Evolutionary conservation across 2,329 filamentous ascomycete species (phyloP).

Genomic region (Aaosphaeria pasadenensis): DNA sequence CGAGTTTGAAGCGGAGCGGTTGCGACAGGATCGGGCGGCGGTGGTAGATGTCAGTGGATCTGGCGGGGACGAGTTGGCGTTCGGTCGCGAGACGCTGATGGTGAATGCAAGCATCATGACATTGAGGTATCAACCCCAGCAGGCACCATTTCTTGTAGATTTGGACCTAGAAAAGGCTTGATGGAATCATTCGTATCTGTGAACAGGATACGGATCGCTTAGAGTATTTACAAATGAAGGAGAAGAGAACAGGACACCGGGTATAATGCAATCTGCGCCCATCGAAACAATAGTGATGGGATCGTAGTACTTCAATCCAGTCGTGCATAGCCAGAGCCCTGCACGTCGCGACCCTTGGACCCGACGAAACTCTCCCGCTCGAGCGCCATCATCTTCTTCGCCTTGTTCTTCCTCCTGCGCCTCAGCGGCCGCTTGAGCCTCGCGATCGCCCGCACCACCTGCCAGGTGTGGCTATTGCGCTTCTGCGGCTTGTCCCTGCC

Average conservation of each 20-base stretch:
- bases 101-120: constrained; percentile 59
- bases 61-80: constrained; percentile 37
- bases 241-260: too few relatives aligned
- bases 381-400: not conserved
- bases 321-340: not conserved
- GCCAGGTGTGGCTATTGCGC: not conserved
- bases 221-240: too few relatives aligned
- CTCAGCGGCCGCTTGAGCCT: not conserved
- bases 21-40: constrained; percentile 18
- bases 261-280: too few relatives aligned
- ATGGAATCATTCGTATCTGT: too few relatives aligned
- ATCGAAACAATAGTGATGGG: too few relatives aligned
- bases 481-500: not conserved
- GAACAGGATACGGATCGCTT: too few relatives aligned
- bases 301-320: too few relatives aligned
- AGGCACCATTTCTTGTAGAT: constrained; percentile 57
- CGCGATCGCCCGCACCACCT: not conserved
- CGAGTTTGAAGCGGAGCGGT: constrained; percentile 13
- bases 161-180: constrained; percentile 39
- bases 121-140: constrained; percentile 45
- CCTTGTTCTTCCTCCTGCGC: not conserved
- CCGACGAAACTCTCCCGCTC: not conserved
- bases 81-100: constrained; percentile 50
- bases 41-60: constrained; percentile 31
- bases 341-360: not conserved